Conservation (phyloP, 2,329 filamentous ascomycete species). For the Nannizzia gypsea region DNA sequence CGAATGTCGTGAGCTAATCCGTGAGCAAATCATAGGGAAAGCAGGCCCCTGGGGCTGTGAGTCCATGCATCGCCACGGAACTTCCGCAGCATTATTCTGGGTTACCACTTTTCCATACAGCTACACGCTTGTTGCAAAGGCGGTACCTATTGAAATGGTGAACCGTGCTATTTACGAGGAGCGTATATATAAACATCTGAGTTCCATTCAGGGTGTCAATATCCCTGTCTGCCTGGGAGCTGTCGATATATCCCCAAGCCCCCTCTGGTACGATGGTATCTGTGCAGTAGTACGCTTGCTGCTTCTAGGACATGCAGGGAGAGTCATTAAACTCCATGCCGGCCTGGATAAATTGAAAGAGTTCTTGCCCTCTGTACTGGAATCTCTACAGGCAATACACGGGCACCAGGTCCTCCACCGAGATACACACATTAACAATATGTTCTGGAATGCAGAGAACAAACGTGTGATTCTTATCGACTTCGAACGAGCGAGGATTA, state of each 20-base stretch:
- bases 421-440: slow-evolving; percentile 6
- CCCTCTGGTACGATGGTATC: slow-evolving; percentile 13
- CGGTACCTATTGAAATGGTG: slow-evolving; percentile 7
- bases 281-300: slow-evolving; percentile 8
- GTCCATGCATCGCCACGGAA: slow-evolving; percentile 15
- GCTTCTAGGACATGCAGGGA: slow-evolving; percentile 11
- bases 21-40: slow-evolving; percentile 7
- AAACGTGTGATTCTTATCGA: slow-evolving; percentile 11
- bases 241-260: slow-evolving; percentile 11
- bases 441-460: slow-evolving; percentile 12
- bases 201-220: slow-evolving; percentile 12
- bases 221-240: slow-evolving; percentile 16
- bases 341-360: neutral
- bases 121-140: slow-evolving; percentile 17
- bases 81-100: slow-evolving; percentile 17
- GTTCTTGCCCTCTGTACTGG: neutral
- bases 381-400: slow-evolving; percentile 6
- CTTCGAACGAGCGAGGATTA: slow-evolving; percentile 11
- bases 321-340: neutral
- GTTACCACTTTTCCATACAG: slow-evolving; percentile 14
- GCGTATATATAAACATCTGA: slow-evolving; percentile 11
- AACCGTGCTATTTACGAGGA: slow-evolving; percentile 11
- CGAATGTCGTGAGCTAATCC: slow-evolving; percentile 8
- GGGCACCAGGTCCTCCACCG: slow-evolving; percentile 5
- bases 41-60: slow-evolving; percentile 12